Conservation (phyloP, 2,329 filamentous ascomycete genomes). For the Cladobotryum protrusum region DNA sequence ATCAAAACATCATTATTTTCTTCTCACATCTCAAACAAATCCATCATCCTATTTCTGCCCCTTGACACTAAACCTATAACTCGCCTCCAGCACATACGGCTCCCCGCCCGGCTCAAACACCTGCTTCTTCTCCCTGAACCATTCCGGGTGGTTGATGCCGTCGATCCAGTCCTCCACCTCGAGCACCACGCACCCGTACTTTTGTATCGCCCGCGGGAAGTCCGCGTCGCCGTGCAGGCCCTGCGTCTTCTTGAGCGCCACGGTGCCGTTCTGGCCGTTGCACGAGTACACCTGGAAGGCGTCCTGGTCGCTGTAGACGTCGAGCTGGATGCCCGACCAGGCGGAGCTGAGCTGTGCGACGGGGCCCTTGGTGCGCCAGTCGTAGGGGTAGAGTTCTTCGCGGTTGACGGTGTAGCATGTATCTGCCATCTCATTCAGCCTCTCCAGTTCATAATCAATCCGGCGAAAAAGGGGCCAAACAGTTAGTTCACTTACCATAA, state of each 20-base stretch:
- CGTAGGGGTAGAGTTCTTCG: conserved; percentile 46
- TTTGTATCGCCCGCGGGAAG: conserved; percentile 56
- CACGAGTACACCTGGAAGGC: conserved; percentile 88
- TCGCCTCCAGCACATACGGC: conserved; percentile 57
- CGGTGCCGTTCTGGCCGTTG: conserved; percentile 64
- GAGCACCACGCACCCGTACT: conserved; percentile 83
- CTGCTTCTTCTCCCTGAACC: conserved; percentile 62
- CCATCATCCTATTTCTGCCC: conserved; percentile 6
- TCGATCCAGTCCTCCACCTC: conserved; percentile 95
- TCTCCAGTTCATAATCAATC: not conserved
- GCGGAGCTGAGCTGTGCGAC: conserved; percentile 63
- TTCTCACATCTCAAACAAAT: not conserved
- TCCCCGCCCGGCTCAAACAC: conserved; percentile 53
- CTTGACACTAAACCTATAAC: conserved; percentile 53
- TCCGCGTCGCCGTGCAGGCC: conserved; percentile 46
- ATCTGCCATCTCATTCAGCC: conserved; percentile 34
- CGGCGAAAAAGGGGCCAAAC: not conserved
- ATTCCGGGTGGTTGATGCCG: conserved; percentile 85
- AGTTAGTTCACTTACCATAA: conserved; percentile 54
- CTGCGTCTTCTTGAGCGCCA: conserved; percentile 65
- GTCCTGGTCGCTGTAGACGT: conserved; percentile 76
- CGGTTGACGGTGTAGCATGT: conserved; percentile 67
- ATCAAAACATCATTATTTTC: no score
- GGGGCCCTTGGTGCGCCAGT: conserved; percentile 57
- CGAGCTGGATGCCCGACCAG: conserved; percentile 77